Percentiles rank a stretch among this genome's conserved stretches.
phyloP scores from a whole-genome alignment of 129 eudicot genomes.

The Silybum marianum region DNA sequence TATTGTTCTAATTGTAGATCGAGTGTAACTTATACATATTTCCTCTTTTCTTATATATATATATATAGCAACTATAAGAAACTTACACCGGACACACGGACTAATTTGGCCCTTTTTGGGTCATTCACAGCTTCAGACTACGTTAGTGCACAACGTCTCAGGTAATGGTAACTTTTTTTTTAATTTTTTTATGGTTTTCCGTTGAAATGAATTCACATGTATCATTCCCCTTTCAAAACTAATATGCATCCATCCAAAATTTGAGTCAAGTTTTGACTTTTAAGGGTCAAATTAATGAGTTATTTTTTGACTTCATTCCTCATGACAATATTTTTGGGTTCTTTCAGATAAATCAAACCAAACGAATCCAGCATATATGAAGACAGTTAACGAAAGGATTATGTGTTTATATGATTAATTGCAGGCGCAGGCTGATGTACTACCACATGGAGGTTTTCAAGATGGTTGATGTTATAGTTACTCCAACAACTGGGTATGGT shows the following conservation, averaged over 20 bases:
- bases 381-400: neutral
- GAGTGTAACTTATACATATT: neutral
- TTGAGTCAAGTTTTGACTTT: neutral
- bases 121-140: slow-evolving; percentile 83
- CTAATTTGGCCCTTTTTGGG: slow-evolving; percentile 70
- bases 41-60: slow-evolving; percentile 7
- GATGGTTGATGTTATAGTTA: slow-evolving; percentile 83
- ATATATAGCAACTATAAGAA: slow-evolving; percentile 47
- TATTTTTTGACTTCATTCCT: neutral
- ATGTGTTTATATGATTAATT: slow-evolving; percentile 6
- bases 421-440: slow-evolving; percentile 84
- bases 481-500: slow-evolving; percentile 88
- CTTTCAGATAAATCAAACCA: neutral
- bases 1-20: neutral
- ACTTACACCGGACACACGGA: slow-evolving; percentile 70
- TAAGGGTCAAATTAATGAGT: neutral
- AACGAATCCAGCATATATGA: neutral
- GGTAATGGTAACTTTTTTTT: slow-evolving; percentile 41
- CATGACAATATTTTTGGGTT: neutral
- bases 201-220: neutral
- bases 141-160: slow-evolving; percentile 83
- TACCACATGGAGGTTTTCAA: slow-evolving; percentile 81
- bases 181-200: neutral
- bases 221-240: neutral
- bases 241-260: neutral